Percentiles rank a stretch among this genome's conserved stretches.
Evolutionary conservation across 805 yeast species (phyloP).

Genomic region (Teunomyces cretensis): DNA sequence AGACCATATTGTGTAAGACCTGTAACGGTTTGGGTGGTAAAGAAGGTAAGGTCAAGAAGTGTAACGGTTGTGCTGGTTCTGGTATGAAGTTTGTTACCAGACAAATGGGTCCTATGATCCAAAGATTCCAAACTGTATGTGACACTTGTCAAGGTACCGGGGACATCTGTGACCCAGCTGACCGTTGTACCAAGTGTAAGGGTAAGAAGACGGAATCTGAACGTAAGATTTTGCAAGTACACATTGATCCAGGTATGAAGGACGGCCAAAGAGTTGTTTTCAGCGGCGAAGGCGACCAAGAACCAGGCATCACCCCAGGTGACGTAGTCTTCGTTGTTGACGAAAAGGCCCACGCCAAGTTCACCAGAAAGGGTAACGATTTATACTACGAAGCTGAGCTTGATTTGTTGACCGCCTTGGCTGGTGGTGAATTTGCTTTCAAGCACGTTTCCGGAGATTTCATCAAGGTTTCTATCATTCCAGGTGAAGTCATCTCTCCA

Average conservation of each 20-base stretch:
- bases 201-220: conserved; percentile 88
- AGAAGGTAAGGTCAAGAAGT: conserved; percentile 81
- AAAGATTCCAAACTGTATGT: conserved; percentile 95
- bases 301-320: conserved; percentile 92
- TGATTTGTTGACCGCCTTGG: conserved; percentile 90
- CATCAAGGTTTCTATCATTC: conserved; percentile 75
- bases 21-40: conserved; percentile 98
- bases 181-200: conserved; percentile 80
- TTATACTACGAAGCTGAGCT: conserved; percentile 81
- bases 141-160: conserved; percentile 92
- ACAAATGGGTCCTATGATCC: conserved; percentile 99
- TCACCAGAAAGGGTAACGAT: conserved; percentile 88
- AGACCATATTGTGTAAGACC: conserved; percentile 80
- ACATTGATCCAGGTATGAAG: conserved; percentile 95
- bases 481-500: conserved; percentile 93
- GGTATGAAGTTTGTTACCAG: conserved; percentile 91
- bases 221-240: conserved; percentile 91
- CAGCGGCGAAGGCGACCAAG: conserved; percentile 97
- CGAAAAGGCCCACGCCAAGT: conserved; percentile 81
- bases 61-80: conserved; percentile 84
- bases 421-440: conserved; percentile 90
- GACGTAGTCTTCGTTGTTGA: conserved; percentile 91
- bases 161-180: conserved; percentile 80
- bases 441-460: conserved; percentile 92
- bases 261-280: conserved; percentile 90